phyloP scores from a whole-genome alignment of 2,329 filamentous ascomycete genomes.

The Monilinia polystroma region DNA sequence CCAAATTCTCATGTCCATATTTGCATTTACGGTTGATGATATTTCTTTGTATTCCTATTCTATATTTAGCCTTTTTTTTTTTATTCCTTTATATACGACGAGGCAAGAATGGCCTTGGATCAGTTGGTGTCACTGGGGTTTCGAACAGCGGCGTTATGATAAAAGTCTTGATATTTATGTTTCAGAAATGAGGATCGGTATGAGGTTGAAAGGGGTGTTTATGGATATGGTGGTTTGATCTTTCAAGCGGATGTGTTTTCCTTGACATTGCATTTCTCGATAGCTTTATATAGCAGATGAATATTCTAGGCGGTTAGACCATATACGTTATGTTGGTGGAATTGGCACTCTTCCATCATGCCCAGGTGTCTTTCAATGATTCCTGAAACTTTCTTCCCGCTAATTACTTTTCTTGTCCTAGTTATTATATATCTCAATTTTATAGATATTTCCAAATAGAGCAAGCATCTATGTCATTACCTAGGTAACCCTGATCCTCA shows the following conservation, averaged over 20 bases:
- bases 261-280: not conserved
- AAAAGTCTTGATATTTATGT: not conserved
- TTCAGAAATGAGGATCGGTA: not conserved
- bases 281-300: not conserved
- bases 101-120: not conserved
- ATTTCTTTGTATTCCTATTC: slow-evolving; percentile 2
- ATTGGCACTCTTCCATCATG: not conserved
- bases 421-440: no score
- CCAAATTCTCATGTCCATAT: not conserved
- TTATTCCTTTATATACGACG: not conserved
- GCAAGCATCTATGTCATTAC: no score
- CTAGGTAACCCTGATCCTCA: no score
- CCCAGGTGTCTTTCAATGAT: not conserved
- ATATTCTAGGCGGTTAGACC: not conserved
- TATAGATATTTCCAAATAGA: no score
- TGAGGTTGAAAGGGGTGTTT: not conserved
- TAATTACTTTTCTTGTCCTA: no score
- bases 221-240: not conserved
- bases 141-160: no score
- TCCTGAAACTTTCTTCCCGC: not conserved
- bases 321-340: not conserved
- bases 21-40: not conserved
- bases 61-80: slow-evolving; percentile 1
- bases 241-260: not conserved
- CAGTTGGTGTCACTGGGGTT: not conserved